phyloP scores from a whole-genome alignment of 1,139 yeast species.

The Arxiozyma slooffiae region DNA sequence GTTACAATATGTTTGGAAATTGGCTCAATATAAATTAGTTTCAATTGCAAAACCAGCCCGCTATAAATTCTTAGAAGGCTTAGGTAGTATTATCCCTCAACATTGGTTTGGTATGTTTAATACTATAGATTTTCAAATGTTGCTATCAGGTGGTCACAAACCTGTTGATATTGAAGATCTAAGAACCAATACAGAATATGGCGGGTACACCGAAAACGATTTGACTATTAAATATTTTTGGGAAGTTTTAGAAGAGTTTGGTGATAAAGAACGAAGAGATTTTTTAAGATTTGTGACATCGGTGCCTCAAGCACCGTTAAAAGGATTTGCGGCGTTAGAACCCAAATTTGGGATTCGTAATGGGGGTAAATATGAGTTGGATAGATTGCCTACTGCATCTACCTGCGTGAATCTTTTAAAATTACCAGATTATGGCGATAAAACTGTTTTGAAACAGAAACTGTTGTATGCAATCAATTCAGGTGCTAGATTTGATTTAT shows the following conservation, averaged over 20 bases:
- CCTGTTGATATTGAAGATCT: conserved; percentile 67
- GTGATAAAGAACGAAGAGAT: conserved; percentile 47
- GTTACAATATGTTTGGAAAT: conserved; percentile 63
- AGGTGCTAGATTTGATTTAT: conserved; percentile 79
- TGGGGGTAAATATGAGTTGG: conserved; percentile 42
- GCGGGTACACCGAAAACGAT: conserved; percentile 55
- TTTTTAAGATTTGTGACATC: conserved; percentile 83
- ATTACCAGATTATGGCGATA: conserved; percentile 70
- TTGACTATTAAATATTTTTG: conserved; percentile 55
- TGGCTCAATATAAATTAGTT: conserved; percentile 73
- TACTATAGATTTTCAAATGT: conserved; percentile 69
- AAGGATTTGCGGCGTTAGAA: conserved; percentile 65
- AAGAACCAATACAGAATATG: conserved; percentile 50
- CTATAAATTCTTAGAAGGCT: conserved; percentile 51
- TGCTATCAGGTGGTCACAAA: conserved; percentile 72
- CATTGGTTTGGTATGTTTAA: conserved; percentile 80
- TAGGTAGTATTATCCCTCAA: conserved; percentile 56
- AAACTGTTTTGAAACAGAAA: conserved; percentile 47
- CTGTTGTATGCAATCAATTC: conserved; percentile 67
- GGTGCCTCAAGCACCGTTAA: conserved; percentile 80
- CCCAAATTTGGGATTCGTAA: conserved; percentile 79
- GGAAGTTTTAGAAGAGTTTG: conserved; percentile 65
- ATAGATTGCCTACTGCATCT: conserved; percentile 78
- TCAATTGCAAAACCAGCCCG: conserved; percentile 2
- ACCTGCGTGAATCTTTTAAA: conserved; percentile 86